Conservation (phyloP, 1,284 basidiomycete species). For the Cryptococcus sp. region DNA sequence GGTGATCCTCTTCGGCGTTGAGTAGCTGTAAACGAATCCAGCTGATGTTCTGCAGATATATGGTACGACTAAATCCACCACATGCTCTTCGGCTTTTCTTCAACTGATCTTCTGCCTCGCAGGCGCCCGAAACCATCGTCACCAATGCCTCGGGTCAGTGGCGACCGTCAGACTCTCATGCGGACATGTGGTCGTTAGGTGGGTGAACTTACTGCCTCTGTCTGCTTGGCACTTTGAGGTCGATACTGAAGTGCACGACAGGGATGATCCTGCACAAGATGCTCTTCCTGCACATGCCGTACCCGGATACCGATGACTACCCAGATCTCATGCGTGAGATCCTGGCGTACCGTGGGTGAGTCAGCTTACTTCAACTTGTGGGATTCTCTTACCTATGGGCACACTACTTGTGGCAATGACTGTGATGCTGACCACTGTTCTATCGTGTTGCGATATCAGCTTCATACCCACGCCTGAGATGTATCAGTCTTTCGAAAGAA, state of each 20-base stretch:
- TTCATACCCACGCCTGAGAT: conserved; percentile 64
- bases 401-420: too few species aligned
- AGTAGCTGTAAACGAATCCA: not conserved
- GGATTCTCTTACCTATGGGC: not conserved
- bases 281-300: conserved; percentile 82
- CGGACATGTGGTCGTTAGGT: conserved; percentile 61
- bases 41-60: conserved; percentile 32
- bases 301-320: conserved; percentile 64
- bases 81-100: not conserved
- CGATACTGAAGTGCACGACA: conserved; percentile 10
- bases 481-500: conserved; percentile 62
- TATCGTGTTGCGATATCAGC: conserved; percentile 33
- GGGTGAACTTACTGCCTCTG: not conserved
- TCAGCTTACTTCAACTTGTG: conserved; percentile 2
- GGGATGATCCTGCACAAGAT: conserved; percentile 89
- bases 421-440: not conserved
- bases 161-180: conserved; percentile 76
- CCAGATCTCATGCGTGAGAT: conserved; percentile 72
- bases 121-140: conserved; percentile 75
- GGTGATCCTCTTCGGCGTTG: not conserved
- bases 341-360: conserved; percentile 69
- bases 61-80: conserved; percentile 22
- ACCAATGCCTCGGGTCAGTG: conserved; percentile 60
- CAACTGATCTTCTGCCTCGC: conserved; percentile 2
- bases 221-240: not conserved